These are phyloP conservation scores for Polyporus arcularius DNA, from an alignment of 768 basidiomycete genomes.

Conservation along the genomic window DNA sequence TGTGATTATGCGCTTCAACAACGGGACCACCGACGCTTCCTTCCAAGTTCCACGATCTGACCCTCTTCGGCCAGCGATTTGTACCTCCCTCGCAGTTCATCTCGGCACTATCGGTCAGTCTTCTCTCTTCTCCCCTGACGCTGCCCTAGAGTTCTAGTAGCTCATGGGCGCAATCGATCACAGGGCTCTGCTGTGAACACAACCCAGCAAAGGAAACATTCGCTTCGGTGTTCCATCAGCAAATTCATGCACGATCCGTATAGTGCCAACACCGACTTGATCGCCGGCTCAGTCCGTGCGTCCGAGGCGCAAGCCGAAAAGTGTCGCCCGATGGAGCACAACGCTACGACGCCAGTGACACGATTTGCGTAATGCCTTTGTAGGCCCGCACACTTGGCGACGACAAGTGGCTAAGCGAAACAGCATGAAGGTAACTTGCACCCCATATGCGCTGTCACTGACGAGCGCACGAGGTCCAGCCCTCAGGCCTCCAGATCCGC, in stretches of 20 bases:
- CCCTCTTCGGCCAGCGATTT: constrained; percentile 29
- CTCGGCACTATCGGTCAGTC: constrained; percentile 25
- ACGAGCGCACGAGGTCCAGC: too few species aligned
- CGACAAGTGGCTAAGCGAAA: too few species aligned
- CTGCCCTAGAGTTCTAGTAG: neutral
- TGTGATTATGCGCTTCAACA: constrained; percentile 68
- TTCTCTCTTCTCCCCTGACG: neutral
- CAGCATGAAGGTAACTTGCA: too few species aligned
- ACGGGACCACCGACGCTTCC: constrained; percentile 50
- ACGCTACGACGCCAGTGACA: too few species aligned
- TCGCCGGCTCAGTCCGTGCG: too few species aligned
- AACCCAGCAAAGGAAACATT: constrained; percentile 46
- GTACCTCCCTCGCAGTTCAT: constrained; percentile 51
- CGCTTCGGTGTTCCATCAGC: constrained; percentile 26
- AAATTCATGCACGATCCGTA: neutral
- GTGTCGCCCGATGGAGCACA: too few species aligned
- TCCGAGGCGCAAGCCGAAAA: too few species aligned
- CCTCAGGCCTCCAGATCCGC: too few species aligned
- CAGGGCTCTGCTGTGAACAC: constrained; percentile 51
- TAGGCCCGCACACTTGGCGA: too few species aligned
- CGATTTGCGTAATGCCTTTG: too few species aligned
- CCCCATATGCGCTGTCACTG: too few species aligned
- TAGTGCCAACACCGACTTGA: too few species aligned
- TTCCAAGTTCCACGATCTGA: constrained; percentile 53
- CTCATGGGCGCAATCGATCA: neutral